These are phyloP conservation scores for Paramecium octaurelia DNA, from an alignment of 73 alveolate genomes.

Conservation along the genomic window DNA sequence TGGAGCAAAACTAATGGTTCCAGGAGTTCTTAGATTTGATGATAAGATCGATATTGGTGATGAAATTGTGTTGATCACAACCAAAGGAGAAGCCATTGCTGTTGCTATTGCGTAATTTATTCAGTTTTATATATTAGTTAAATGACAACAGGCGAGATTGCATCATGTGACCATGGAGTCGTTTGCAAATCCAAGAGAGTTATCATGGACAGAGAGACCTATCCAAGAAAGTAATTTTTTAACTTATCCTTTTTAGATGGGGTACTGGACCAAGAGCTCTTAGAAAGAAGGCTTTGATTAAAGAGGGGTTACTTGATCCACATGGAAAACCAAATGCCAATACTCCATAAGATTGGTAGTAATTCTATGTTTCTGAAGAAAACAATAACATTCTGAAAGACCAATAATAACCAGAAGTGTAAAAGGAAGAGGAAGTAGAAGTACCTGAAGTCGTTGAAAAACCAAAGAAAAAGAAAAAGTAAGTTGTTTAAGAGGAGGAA, in stretches of 20 bases:
- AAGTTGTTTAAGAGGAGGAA: slow-evolving; percentile 5
- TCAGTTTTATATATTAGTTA: background rate
- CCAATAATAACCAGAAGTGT: background rate
- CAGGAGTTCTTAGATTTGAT: slow-evolving; percentile 99
- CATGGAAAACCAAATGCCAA: slow-evolving; percentile 80
- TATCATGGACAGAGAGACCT: slow-evolving; percentile 99
- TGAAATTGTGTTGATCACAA: slow-evolving; percentile 96
- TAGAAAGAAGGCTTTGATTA: slow-evolving; percentile 94
- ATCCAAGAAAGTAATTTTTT: slow-evolving; percentile 82
- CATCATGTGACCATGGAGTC: slow-evolving; percentile 99
- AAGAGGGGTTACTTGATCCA: slow-evolving; percentile 96
- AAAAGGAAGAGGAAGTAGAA: background rate
- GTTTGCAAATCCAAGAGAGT: slow-evolving; percentile 98
- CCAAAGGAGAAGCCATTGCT: slow-evolving; percentile 99
- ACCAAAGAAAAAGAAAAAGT: slow-evolving; percentile 18
- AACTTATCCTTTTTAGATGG: slow-evolving; percentile 74
- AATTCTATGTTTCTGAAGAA: slow-evolving; percentile 50
- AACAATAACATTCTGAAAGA: slow-evolving; percentile 47
- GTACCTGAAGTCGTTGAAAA: background rate
- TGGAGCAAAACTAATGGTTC: slow-evolving; percentile 99
- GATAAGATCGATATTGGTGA: slow-evolving; percentile 94
- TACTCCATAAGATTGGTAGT: slow-evolving; percentile 59
- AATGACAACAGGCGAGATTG: slow-evolving; percentile 98
- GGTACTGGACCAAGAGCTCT: slow-evolving; percentile 99
- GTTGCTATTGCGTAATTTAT: slow-evolving; percentile 91